Evolutionary conservation across 2,329 filamentous ascomycete species (phyloP), one percentile per base, ranked within the genome.

Genomic region (Phaeosphaeria sp.): DNA sequence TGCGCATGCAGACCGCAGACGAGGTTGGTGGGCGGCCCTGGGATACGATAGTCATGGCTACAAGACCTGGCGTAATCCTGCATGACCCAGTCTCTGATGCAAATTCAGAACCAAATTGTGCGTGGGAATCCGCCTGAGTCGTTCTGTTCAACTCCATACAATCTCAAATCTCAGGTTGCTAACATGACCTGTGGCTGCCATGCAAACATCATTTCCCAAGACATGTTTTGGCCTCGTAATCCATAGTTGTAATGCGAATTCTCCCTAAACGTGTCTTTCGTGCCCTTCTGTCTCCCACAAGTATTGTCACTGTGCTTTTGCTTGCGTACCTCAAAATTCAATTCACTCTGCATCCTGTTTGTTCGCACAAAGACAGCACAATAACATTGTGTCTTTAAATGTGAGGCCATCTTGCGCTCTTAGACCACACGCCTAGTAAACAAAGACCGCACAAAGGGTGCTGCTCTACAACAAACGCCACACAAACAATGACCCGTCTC

Each of bases 31-130:
- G 76, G 10, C 67, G 65, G 23, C 59, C 69, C 5, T 77, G 74
- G 70, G 76, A 78, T 46, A 17, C 73, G 13, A 59, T 78, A 30
- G 72, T 66, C 7, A 56, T 73, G n/a, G 67, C 68, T 42, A 50
- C 50, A 15, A 64, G n/a, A 21, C 2, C 30, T 15, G 13, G 11
- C 11, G 30, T 15, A 36, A 11, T 3, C 11, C 30, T 7, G 11
- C 3, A 11, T 36, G 13, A 3, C 13, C 13, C 30, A 3, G 30
- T 11, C 13, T 36, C 30, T 36, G 30, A 36, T 36, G 30, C 11
- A 36, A 6, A 36, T 36, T 6, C 30, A 13, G 9, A 11, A 11
- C 30, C 7, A 13, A 36, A 7, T 36, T 11, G 25, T 27, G 25
- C 9, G 25, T 5, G 25, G 4, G 25, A 27, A 27, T 27, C 9